Evolutionary conservation across 2,329 filamentous ascomycete genomes (phyloP).

Genomic region (Colletotrichum sp.): DNA sequence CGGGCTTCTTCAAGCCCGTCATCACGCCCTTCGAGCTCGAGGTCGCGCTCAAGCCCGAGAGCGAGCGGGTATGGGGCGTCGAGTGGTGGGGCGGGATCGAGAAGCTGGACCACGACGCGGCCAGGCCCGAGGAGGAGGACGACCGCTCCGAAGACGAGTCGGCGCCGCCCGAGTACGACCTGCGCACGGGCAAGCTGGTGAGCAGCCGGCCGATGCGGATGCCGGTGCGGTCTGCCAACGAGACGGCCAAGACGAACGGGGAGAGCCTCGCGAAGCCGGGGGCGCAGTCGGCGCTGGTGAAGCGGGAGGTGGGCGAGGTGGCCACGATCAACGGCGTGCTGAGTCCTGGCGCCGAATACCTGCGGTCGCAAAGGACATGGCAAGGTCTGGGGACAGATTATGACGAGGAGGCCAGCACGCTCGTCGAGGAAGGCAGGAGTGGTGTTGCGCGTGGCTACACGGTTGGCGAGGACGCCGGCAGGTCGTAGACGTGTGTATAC

Average conservation of each 20-base stretch:
- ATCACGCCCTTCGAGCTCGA: constrained; percentile 95
- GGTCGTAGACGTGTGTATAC: background rate
- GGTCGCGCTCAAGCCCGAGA: constrained; percentile 76
- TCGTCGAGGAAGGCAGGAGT: constrained; percentile 82
- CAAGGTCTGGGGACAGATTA: constrained; percentile 91
- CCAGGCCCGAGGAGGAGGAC: background rate
- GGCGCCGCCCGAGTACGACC: constrained; percentile 87
- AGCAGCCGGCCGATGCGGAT: constrained; percentile 76
- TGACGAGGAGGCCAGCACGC: constrained; percentile 63
- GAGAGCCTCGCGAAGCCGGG: constrained; percentile 24
- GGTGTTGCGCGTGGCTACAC: constrained; percentile 90
- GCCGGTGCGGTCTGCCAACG: constrained; percentile 31
- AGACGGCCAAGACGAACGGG: constrained; percentile 16
- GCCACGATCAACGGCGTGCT: constrained; percentile 82
- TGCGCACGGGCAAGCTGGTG: constrained; percentile 84
- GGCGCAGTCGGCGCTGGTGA: constrained; percentile 57
- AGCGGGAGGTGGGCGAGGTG: constrained; percentile 68
- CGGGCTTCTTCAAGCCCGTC: constrained; percentile 83
- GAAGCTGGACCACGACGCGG: constrained; percentile 56
- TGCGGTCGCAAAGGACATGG: constrained; percentile 86
- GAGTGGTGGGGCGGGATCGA: constrained; percentile 91
- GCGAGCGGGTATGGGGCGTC: constrained; percentile 81
- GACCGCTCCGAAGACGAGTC: constrained; percentile 66
- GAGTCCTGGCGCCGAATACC: constrained; percentile 90
- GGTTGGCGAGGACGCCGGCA: constrained; percentile 62